Evolutionary conservation across 2,329 filamentous ascomycete genomes (phyloP).

Genomic region (Nectriaceae sp.): DNA sequence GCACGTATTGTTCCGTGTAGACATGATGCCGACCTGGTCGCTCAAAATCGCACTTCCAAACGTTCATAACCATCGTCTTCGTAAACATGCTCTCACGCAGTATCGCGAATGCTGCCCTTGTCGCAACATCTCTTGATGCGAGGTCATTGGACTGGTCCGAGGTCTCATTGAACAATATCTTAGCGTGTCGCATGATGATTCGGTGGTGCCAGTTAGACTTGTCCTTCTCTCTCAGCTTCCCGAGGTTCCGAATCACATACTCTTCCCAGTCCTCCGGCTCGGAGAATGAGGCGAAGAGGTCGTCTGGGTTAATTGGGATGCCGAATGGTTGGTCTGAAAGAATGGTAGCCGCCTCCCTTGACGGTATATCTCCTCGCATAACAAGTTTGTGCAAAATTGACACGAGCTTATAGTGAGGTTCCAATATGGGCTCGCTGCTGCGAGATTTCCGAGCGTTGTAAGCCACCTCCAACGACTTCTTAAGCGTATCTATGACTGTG

Average conservation of each 20-base stretch:
- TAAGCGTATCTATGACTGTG: conserved; percentile 50
- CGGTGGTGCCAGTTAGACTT: conserved; percentile 96
- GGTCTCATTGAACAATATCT: conserved; percentile 53
- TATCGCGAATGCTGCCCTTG: conserved; percentile 77
- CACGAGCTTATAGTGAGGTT: conserved; percentile 91
- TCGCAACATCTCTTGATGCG: conserved; percentile 65
- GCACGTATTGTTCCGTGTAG: conserved; percentile 84
- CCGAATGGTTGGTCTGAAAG: conserved; percentile 59
- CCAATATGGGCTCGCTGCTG: conserved; percentile 75
- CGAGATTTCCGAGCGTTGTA: conserved; percentile 55
- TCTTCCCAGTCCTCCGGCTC: conserved; percentile 61
- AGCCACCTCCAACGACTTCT: conserved; percentile 53
- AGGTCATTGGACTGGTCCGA: conserved; percentile 43
- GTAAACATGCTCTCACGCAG: conserved; percentile 77
- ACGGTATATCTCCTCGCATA: conserved; percentile 48
- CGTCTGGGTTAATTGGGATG: conserved; percentile 33
- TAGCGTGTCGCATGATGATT: conserved; percentile 74
- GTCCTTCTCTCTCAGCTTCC: conserved; percentile 67
- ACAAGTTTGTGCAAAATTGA: conserved; percentile 83
- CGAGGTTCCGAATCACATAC: conserved; percentile 54
- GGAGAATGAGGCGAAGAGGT: conserved; percentile 36
- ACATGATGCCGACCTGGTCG: conserved; percentile 84
- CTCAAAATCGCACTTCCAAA: conserved; percentile 93
- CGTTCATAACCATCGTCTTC: conserved; percentile 91
- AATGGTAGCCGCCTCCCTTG: conserved; percentile 52